Evolutionary conservation across 2,329 filamentous ascomycete species (phyloP), one percentile per base, ranked within the genome.

Genomic region (Leptographium radiaticola): DNA sequence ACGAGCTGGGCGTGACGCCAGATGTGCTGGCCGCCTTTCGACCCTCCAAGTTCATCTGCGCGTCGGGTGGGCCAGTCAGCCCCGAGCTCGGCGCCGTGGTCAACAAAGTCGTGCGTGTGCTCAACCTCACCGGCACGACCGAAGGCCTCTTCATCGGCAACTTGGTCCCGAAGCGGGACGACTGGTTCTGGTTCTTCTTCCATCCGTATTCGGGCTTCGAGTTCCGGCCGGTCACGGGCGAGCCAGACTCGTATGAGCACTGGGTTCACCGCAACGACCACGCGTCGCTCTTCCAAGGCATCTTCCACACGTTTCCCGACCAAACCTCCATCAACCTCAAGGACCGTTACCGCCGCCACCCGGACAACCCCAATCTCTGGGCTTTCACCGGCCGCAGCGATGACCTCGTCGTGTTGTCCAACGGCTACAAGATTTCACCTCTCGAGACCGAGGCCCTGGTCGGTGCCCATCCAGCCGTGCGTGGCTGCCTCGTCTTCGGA

Each of bases 341-440:
- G 43, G 75, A 77, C 51, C 58, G 76, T n/a, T 75, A 69, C 59
- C 60, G 40, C 34, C 63, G 58, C 10, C 70, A 74, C 49, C 70
- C 71, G 0, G 66, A 64, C 0, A 53, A 68, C 3, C 64, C 65
- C 0, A 58, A 70, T 39, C 62, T 69, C 55, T 74, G 67, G 67
- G 54, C 63, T 33, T 64, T 65, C 49, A 56, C 61, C 13, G 66
- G 68, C 30, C 62, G 68, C n/a, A 59, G 62, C 0, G 74, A 77
- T 54, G 70, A 74, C 56, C 64, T 77, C 46, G 71, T 76, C 15
- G 73, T 77, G 16, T 70, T 77, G 43, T 71, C 69, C 1, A 75
- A 71, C 48, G 74, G 74, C 34, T 72, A 76, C 62, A 77, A 77
- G 60, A 59, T 76, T 6, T 76, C 77, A 55, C 72, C 73, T 0